A percentile compares a stretch with the other conserved stretches of the same genome.
Conservation (phyloP, 176 grass and related monocot species). For the Oryza australiensis region DNA sequence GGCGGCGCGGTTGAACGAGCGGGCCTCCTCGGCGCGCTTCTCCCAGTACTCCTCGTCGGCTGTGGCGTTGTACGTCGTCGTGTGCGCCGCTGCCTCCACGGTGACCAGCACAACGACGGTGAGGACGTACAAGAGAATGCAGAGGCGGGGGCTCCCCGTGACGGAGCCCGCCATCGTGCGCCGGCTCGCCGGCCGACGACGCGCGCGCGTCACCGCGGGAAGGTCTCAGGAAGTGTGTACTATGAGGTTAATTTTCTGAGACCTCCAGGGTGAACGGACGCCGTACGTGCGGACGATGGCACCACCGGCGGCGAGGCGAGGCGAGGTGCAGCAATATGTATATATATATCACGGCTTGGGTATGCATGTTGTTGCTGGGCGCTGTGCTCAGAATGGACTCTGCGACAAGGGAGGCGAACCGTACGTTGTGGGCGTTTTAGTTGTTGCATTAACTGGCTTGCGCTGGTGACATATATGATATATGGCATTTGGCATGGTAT, state of each 20-base stretch:
- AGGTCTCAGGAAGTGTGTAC: neutral
- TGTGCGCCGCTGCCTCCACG: too few relatives aligned
- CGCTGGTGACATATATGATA: too few relatives aligned
- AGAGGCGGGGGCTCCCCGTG: neutral
- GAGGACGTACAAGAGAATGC: constrained; percentile 33
- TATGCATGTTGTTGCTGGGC: neutral
- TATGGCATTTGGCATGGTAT: too few relatives aligned
- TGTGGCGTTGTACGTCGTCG: constrained; percentile 22
- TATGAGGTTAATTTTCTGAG: too few relatives aligned
- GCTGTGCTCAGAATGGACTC: neutral
- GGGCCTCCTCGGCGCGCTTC: constrained; percentile 37
- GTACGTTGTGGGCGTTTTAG: neutral
- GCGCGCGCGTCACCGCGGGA: neutral
- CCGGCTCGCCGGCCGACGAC: too few relatives aligned
- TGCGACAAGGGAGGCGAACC: neutral
- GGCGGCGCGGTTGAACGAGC: constrained; percentile 15
- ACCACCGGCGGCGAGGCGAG: too few relatives aligned
- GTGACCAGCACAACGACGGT: neutral
- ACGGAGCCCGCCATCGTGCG: constrained; percentile 49
- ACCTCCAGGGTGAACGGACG: too few relatives aligned
- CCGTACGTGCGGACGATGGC: too few relatives aligned
- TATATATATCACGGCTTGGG: neutral
- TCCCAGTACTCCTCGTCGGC: constrained; percentile 56
- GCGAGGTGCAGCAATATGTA: neutral
- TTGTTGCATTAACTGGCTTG: neutral